Percentiles rank a stretch among this genome's conserved stretches.
Conservation (phyloP, 2,329 filamentous ascomycete species). For the Alternaria consortialis region DNA sequence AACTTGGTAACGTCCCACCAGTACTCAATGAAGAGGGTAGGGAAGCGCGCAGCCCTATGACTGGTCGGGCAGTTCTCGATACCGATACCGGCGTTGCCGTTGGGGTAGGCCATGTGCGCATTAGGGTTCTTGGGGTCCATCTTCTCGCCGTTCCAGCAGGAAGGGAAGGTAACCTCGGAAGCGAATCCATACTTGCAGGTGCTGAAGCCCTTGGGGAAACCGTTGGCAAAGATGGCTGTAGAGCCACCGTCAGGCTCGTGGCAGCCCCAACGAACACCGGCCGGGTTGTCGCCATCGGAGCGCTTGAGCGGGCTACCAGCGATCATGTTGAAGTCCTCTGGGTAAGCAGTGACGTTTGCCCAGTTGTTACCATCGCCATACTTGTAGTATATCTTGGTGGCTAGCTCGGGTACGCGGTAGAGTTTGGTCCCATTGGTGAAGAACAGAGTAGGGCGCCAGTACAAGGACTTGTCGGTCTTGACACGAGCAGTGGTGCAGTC, state of each 20-base stretch:
- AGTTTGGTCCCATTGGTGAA: slow-evolving; percentile 49
- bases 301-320: slow-evolving; percentile 46
- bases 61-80: slow-evolving; percentile 46
- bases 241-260: slow-evolving; percentile 34
- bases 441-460: slow-evolving; percentile 51
- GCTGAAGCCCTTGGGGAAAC: slow-evolving; percentile 50
- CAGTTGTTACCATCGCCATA: slow-evolving; percentile 44
- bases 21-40: slow-evolving; percentile 52
- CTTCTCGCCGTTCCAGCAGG: slow-evolving; percentile 50
- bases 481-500: slow-evolving; percentile 50
- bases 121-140: slow-evolving; percentile 43
- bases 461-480: slow-evolving; percentile 50
- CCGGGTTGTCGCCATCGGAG: slow-evolving; percentile 39
- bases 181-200: slow-evolving; percentile 49
- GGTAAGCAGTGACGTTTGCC: slow-evolving; percentile 50
- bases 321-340: slow-evolving; percentile 50
- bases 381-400: slow-evolving; percentile 52
- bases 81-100: slow-evolving; percentile 31
- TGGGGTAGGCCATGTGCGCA: slow-evolving; percentile 54
- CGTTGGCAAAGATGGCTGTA: slow-evolving; percentile 38
- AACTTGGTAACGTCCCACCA: slow-evolving; percentile 51
- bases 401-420: slow-evolving; percentile 47
- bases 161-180: slow-evolving; percentile 48
- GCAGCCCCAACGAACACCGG: slow-evolving; percentile 47
- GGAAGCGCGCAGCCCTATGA: slow-evolving; percentile 46